These are phyloP conservation scores for Amanita pallidorosea DNA, from an alignment of 768 basidiomycete species.

Conservation along the genomic window DNA sequence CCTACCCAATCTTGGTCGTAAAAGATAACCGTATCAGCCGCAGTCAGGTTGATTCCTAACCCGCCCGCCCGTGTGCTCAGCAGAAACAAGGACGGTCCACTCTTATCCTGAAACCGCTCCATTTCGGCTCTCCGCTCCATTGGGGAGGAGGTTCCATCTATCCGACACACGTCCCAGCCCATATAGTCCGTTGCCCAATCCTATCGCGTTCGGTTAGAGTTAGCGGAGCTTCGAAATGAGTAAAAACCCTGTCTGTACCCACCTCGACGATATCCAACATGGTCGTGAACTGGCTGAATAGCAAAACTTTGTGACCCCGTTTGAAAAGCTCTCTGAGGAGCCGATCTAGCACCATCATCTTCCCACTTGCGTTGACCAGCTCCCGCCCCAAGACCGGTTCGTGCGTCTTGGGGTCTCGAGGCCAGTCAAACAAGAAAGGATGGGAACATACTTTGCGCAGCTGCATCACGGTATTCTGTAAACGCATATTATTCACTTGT, in stretches of 20 bases:
- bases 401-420: conserved; percentile 49
- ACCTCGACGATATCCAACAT: conserved; percentile 96
- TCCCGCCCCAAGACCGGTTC: conserved; percentile 64
- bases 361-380: conserved; percentile 80
- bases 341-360: conserved; percentile 94
- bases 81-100: conserved; percentile 67
- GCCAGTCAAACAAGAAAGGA: conserved; percentile 86
- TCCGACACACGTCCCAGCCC: conserved; percentile 76
- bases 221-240: not conserved
- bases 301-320: conserved; percentile 73
- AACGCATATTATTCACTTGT: conserved; percentile 82
- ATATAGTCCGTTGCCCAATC: conserved; percentile 87
- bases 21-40: conserved; percentile 88
- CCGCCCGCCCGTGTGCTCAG: conserved; percentile 76
- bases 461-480: conserved; percentile 97
- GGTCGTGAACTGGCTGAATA: conserved; percentile 90
- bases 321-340: conserved; percentile 75
- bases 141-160: conserved; percentile 84
- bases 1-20: conserved; percentile 88
- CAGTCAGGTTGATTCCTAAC: conserved; percentile 69
- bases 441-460: conserved; percentile 94
- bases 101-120: conserved; percentile 68
- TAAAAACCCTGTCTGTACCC: conserved; percentile 7
- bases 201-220: conserved; percentile 17
- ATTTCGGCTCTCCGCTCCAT: conserved; percentile 78